Evolutionary conservation across 345 rosid species (phyloP).

Genomic region (Nasturtium officinale): DNA sequence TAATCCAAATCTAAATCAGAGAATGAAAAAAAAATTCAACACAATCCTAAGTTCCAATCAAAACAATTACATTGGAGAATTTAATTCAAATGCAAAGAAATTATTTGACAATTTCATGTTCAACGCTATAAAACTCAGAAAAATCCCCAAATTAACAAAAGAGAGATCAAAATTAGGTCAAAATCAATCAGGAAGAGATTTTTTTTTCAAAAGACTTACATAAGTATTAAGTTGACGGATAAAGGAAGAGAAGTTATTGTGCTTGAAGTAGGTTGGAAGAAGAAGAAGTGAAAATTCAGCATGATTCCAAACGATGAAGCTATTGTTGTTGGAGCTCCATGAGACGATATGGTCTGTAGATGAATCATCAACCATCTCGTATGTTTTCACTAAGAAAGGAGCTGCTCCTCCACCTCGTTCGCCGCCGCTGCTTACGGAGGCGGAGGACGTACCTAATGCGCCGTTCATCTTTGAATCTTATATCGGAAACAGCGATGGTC

Average conservation of each 20-base stretch:
- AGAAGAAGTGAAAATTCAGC: conserved; percentile 80
- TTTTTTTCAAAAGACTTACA: conserved; percentile 44
- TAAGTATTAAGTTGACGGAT: conserved; percentile 80
- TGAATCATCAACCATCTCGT: conserved; percentile 89
- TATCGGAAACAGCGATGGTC: not conserved
- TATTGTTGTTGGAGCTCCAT: conserved; percentile 69
- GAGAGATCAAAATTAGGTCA: conserved; percentile 24
- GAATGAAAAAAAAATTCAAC: too few species aligned
- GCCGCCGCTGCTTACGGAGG: conserved; percentile 31
- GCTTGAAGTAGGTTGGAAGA: conserved; percentile 90
- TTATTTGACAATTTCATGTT: conserved; percentile 9
- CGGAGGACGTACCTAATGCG: conserved; percentile 36
- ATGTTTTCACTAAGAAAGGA: conserved; percentile 81
- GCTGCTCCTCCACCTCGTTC: conserved; percentile 77
- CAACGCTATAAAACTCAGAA: not conserved
- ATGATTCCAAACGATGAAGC: conserved; percentile 95
- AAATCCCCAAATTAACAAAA: not conserved
- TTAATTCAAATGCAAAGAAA: too few species aligned
- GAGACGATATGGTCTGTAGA: conserved; percentile 80
- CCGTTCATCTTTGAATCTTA: conserved; percentile 37
- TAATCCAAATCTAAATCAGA: not conserved
- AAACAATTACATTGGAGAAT: too few species aligned
- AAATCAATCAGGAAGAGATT: not conserved
- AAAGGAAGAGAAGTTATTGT: conserved; percentile 91
- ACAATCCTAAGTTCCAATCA: too few species aligned